Conservation (phyloP, 139 green algal genomes). For the Dunaliella sp. region DNA sequence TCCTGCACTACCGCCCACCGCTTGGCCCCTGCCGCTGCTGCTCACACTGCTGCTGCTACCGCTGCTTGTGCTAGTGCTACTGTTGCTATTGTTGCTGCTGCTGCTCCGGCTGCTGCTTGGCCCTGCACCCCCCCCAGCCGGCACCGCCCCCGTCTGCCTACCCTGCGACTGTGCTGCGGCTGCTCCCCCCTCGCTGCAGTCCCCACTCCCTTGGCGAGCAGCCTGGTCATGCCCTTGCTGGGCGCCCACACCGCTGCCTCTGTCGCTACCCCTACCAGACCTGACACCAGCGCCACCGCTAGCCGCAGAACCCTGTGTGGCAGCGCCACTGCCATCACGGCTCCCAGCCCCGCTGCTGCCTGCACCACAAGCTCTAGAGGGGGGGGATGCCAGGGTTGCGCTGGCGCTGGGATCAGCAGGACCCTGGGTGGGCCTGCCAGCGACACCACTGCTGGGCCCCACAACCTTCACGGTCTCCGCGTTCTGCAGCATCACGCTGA, state of each 20-base stretch:
- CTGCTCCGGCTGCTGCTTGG: neutral
- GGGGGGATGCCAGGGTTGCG: neutral
- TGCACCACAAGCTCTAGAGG: no score
- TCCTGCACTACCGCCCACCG: no score
- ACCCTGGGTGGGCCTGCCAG: neutral
- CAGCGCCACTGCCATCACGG: no score
- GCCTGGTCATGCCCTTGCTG: no score
- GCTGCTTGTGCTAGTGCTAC: neutral
- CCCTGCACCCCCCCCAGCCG: neutral
- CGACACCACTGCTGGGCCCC: conserved; percentile 22
- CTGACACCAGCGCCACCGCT: neutral
- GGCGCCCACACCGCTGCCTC: neutral
- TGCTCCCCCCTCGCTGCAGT: no score
- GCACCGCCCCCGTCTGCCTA: conserved; percentile 3
- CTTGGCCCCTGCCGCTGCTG: no score
- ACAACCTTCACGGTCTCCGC: conserved; percentile 90
- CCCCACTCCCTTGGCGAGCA: no score
- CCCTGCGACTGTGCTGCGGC: no score
- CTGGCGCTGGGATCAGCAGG: neutral
- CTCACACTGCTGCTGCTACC: no score
- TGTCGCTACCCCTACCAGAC: neutral
- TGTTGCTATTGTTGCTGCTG: neutral
- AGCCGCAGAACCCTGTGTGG: neutral
- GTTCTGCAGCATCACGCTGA: conserved; percentile 84
- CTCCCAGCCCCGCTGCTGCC: no score